Conservation (phyloP, 2,329 filamentous ascomycete species). For the Nannizziopsis barbatae region DNA sequence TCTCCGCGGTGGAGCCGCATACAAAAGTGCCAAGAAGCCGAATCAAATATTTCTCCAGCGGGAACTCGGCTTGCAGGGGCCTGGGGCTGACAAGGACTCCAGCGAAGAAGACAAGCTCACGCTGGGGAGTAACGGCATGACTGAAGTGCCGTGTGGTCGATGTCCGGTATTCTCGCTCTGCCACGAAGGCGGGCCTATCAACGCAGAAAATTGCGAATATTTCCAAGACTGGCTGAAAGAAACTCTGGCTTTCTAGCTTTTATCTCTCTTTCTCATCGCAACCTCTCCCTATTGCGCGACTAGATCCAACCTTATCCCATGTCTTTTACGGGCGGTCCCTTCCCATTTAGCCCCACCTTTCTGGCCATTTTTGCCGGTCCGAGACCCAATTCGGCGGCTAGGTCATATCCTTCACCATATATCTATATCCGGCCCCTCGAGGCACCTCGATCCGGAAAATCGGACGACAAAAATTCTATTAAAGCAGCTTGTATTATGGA, state of each 20-base stretch:
- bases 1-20: slow-evolving; percentile 41
- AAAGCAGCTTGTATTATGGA: not conserved
- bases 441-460: not conserved
- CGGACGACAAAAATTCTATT: not conserved
- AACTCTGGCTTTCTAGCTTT: slow-evolving; percentile 26
- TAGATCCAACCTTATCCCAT: too few relatives aligned
- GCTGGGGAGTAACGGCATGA: slow-evolving; percentile 59
- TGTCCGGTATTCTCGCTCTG: slow-evolving; percentile 93
- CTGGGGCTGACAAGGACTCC: slow-evolving; percentile 24
- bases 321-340: too few relatives aligned
- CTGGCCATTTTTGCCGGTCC: too few relatives aligned
- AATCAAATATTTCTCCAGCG: slow-evolving; percentile 25
- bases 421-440: too few relatives aligned
- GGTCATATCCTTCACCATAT: too few relatives aligned
- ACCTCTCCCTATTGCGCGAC: too few relatives aligned
- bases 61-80: slow-evolving; percentile 26
- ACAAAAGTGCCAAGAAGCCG: slow-evolving; percentile 37
- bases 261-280: not conserved
- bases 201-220: slow-evolving; percentile 81
- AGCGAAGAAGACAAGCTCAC: slow-evolving; percentile 29
- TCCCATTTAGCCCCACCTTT: too few relatives aligned
- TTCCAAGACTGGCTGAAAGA: slow-evolving; percentile 68
- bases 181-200: slow-evolving; percentile 80
- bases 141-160: slow-evolving; percentile 77
- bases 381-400: too few relatives aligned